phyloP scores from a whole-genome alignment of 2,329 filamentous ascomycete genomes.

The Fusarium hainanense region DNA sequence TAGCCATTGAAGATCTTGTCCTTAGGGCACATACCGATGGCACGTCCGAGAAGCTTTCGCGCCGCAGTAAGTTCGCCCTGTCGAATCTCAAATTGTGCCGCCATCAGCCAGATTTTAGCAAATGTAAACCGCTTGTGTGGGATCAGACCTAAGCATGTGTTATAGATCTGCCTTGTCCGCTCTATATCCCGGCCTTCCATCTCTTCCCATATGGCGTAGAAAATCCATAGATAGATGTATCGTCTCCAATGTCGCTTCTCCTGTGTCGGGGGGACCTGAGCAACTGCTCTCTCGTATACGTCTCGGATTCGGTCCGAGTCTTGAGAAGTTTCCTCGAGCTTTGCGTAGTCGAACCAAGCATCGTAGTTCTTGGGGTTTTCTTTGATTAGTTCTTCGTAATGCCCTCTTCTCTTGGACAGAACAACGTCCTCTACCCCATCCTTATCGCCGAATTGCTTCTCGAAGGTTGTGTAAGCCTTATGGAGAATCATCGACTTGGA shows the following conservation, averaged over 20 bases:
- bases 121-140: slow-evolving; percentile 98
- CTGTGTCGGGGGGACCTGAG: slow-evolving; percentile 92
- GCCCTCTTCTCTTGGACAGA: slow-evolving; percentile 88
- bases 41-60: slow-evolving; percentile 87
- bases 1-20: slow-evolving; percentile 95
- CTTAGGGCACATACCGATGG: slow-evolving; percentile 95
- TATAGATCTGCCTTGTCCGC: slow-evolving; percentile 89
- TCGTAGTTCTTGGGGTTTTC: slow-evolving; percentile 98
- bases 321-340: slow-evolving; percentile 86
- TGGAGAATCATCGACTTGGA: slow-evolving; percentile 87
- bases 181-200: slow-evolving; percentile 81
- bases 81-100: slow-evolving; percentile 91
- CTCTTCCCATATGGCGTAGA: slow-evolving; percentile 97
- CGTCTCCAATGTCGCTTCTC: slow-evolving; percentile 97
- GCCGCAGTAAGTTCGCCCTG: slow-evolving; percentile 84
- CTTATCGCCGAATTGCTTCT: slow-evolving; percentile 95
- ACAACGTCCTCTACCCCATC: slow-evolving; percentile 97
- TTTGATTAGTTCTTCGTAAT: slow-evolving; percentile 94
- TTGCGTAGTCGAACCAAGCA: slow-evolving; percentile 94
- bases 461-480: slow-evolving; percentile 95
- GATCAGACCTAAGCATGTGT: slow-evolving; percentile 85
- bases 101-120: slow-evolving; percentile 94
- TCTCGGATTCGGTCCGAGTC: slow-evolving; percentile 88
- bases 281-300: slow-evolving; percentile 94
- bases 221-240: slow-evolving; percentile 98